Base-by-base conservation (phyloP, 73 alveolate species). In the Paramecium sexaurelia region DNA sequence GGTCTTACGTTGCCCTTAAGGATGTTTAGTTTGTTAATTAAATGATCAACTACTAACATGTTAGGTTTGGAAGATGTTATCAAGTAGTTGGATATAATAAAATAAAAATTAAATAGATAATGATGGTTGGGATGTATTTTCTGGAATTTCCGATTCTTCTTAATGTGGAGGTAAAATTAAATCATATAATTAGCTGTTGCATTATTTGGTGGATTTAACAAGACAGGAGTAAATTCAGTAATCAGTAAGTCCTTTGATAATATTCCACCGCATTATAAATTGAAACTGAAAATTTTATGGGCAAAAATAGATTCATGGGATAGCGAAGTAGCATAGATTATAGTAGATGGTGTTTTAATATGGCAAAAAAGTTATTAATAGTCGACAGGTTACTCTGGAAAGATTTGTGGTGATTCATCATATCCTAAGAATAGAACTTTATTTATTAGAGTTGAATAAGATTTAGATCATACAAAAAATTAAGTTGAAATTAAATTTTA, bases 231-330 rank as follows among this genome's bases (percentile, higher is more conserved):
- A 2, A 17, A 19, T 0, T 6, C 86, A 15, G 61, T 20, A 0
- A 19, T 71, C 6, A 40, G 56, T n/a, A 29, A 71, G 11, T 5
- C 32, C 3, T 33, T 33, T 19, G 1, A 5, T 22, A 7, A 33
- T 19, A 20, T 33, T 13, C 86, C 86, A 69, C 55, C 55, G 13
- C 86, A 71, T 71, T 33, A 33, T 3, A 71, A 40, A 33, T 33
- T 71, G 9, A 71, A 27, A 20, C 6, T 71, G 11, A 0, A 71
- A 71, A 1, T 71, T 8, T 8, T 33, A 1, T 37, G 20, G 24
- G 27, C 55, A 15, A 71, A 71, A 1, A 71, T 71, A 1, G 86
- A 71, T 15, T 33, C 86, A 0, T 71, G 86, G 86, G 86, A 71
- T 17, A 71, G 33, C 33, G 86, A 71, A 71, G 27, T 11, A 17